Conservation (phyloP, 192 early-diverging fungal genomes). For the Rhizoclosmatium sp. region DNA sequence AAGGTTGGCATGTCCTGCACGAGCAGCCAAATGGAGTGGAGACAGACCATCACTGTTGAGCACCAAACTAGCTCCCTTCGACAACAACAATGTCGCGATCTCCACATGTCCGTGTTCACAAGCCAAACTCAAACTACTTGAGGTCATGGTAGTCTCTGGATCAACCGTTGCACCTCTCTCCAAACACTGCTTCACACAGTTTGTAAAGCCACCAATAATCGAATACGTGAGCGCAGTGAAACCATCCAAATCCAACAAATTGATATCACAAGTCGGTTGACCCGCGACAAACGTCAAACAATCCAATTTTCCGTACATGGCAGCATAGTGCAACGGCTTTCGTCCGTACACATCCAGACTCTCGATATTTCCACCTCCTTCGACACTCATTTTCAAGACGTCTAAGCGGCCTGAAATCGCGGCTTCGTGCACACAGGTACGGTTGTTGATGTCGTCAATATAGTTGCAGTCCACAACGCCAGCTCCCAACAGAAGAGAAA, state of each 20-base stretch:
- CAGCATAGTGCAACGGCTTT: constrained; percentile 90
- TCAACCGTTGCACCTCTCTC: constrained; percentile 64
- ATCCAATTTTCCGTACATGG: constrained; percentile 86
- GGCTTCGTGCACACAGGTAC: constrained; percentile 88
- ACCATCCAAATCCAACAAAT: constrained; percentile 91
- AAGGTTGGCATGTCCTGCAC: constrained; percentile 82
- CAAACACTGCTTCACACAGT: constrained; percentile 79
- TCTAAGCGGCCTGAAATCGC: constrained; percentile 81
- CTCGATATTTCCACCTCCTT: constrained; percentile 48
- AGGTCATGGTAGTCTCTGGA: constrained; percentile 59
- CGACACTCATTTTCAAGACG: constrained; percentile 67
- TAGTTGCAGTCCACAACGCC: constrained; percentile 79
- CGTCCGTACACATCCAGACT: constrained; percentile 86
- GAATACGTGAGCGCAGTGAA: constrained; percentile 88
- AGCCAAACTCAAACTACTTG: constrained; percentile 84
- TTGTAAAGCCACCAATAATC: constrained; percentile 80
- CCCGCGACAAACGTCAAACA: constrained; percentile 45
- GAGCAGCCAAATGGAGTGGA: constrained; percentile 87
- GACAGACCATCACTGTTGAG: constrained; percentile 76
- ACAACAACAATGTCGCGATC: constrained; percentile 83
- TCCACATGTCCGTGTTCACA: constrained; percentile 91
- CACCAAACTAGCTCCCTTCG: constrained; percentile 73
- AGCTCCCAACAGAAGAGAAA: constrained; percentile 70
- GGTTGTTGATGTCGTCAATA: constrained; percentile 92
- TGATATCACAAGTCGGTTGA: constrained; percentile 39